Evolutionary conservation across 139 green algal species (phyloP).

Genomic region (Chlamydomonas eustigma): DNA sequence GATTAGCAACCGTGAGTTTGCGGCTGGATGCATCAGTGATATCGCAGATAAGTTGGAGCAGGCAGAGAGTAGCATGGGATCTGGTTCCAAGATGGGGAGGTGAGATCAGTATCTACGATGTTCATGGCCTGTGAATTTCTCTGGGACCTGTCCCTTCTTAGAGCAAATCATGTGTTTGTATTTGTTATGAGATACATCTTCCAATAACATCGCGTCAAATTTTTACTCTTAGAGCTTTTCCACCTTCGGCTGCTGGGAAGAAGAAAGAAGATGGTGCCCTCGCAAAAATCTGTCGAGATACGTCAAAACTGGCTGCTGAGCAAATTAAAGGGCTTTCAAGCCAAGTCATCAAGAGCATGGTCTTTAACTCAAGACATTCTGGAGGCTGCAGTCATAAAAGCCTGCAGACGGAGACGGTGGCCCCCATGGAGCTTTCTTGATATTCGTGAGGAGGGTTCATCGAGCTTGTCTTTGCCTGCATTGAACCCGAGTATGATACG

Average conservation of each 20-base stretch:
- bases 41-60: constrained; percentile 92
- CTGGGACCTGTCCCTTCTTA: too few species aligned
- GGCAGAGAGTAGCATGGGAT: constrained; percentile 48
- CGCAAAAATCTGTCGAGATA: constrained; percentile 53
- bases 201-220: too few species aligned
- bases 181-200: too few species aligned
- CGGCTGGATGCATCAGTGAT: constrained; percentile 78
- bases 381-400: too few species aligned
- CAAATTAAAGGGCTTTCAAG: constrained; percentile 82
- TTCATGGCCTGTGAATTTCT: too few species aligned
- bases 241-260: neutral
- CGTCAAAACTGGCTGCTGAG: constrained; percentile 72
- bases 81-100: neutral
- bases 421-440: too few species aligned
- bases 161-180: too few species aligned
- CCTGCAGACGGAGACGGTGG: too few species aligned
- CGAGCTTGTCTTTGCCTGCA: too few species aligned
- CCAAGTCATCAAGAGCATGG: constrained; percentile 69
- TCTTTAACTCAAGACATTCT: constrained; percentile 68
- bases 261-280: constrained; percentile 23
- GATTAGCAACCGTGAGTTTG: constrained; percentile 68
- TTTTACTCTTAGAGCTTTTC: neutral
- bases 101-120: neutral
- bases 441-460: too few species aligned
- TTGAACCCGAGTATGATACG: too few species aligned